These are phyloP conservation scores for Solanum piurae DNA, from an alignment of 257 asterid species.

Conservation along the genomic window DNA sequence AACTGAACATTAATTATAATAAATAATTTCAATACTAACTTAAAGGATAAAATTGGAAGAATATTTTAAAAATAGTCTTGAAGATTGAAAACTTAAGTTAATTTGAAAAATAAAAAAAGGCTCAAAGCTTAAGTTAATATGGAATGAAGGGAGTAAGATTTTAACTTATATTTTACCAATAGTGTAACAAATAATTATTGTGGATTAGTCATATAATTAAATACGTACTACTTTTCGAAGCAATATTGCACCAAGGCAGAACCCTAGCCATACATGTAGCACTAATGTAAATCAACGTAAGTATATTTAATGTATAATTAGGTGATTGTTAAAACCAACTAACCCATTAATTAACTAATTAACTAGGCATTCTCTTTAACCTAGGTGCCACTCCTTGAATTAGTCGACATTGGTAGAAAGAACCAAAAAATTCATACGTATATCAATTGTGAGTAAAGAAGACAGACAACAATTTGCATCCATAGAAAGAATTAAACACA, in stretches of 20 bases:
- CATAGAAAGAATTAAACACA: too few relatives aligned
- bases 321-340: neutral
- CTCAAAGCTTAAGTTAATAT: too few relatives aligned
- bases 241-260: conserved; percentile 40
- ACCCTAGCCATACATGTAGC: conserved; percentile 36
- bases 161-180: neutral
- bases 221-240: conserved; percentile 14
- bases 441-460: too few relatives aligned
- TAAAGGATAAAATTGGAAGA: too few relatives aligned
- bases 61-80: too few relatives aligned
- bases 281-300: neutral
- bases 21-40: too few relatives aligned
- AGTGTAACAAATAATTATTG: neutral
- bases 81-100: too few relatives aligned
- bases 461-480: too few relatives aligned
- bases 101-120: too few relatives aligned
- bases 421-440: too few relatives aligned
- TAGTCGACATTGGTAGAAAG: too few relatives aligned
- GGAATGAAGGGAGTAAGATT: neutral
- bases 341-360: neutral
- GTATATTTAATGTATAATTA: neutral
- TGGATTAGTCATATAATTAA: neutral
- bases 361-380: conserved; percentile 5
- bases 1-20: too few relatives aligned
- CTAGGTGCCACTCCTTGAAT: conserved; percentile 32